These are phyloP conservation scores for Flaveria linearis DNA, from an alignment of 129 eudicot genomes.

Conservation along the genomic window DNA sequence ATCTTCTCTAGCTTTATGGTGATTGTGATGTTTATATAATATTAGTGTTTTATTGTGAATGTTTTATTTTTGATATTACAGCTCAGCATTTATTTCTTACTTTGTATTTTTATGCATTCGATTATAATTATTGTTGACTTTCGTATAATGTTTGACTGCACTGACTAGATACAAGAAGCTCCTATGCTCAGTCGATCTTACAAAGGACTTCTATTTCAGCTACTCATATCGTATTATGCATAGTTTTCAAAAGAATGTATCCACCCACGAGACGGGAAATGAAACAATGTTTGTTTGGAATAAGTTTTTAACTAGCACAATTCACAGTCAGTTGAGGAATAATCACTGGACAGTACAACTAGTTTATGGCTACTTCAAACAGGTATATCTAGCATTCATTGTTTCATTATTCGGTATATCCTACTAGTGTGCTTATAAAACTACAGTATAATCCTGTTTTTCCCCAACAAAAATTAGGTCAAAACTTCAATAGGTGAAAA, in stretches of 20 bases:
- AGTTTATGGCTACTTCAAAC: conserved; percentile 86
- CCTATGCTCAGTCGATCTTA: conserved; percentile 80
- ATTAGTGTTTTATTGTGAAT: conserved; percentile 40
- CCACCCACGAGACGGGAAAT: conserved; percentile 51
- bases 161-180: conserved; percentile 90
- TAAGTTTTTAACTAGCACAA: conserved; percentile 67
- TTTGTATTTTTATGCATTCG: background rate
- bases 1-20: conserved; percentile 38
- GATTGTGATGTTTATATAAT: conserved; percentile 61
- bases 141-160: conserved; percentile 40
- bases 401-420: background rate
- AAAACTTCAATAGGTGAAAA: conserved; percentile 61
- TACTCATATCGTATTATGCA: conserved; percentile 87
- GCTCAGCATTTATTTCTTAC: background rate
- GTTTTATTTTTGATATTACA: conserved; percentile 17
- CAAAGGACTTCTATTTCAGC: conserved; percentile 97
- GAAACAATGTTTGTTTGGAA: conserved; percentile 98
- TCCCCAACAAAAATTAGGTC: conserved; percentile 44
- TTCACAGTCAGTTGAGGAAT: conserved; percentile 69
- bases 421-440: background rate
- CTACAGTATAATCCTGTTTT: background rate
- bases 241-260: conserved; percentile 78
- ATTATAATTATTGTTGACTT: conserved; percentile 35
- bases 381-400: conserved; percentile 46
- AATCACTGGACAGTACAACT: conserved; percentile 87